Evolutionary conservation across 2,329 filamentous ascomycete genomes (phyloP), one percentile per base, ranked within the genome.

Genomic region (Coniella lustricola): DNA sequence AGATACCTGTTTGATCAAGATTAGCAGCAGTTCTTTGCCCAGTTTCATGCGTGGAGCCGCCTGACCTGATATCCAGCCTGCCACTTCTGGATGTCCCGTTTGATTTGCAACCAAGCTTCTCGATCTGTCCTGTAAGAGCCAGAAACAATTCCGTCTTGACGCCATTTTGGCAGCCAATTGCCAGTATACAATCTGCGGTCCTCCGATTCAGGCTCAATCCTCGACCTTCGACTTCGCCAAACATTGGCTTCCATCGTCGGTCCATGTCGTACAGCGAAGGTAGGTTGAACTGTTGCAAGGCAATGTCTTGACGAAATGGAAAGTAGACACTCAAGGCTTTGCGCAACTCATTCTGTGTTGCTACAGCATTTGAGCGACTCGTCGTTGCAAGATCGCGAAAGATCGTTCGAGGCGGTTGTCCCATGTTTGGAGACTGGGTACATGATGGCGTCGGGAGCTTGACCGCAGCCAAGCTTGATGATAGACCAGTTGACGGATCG

Each of bases 61-160:
- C 68, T 51, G 66, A 81, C 77, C 77, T 72, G 25, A 84, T 66
- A 57, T 83, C 76, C n/a, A 84, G 60, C 33, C 74, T 71, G 14
- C 76, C 78, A 50, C 74, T 79, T 34, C 74, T 71, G 16, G 69
- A 75, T 9, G 69, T 57, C 1, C 76, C 75, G 41, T 65, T 72
- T 0, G 69, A 62, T 50, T 76, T 76, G 7, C 62, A 67, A 0
- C 78, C 79, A 3, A 82, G 63, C 46, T 70, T 74, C 55, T 82
- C 79, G 10, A 84, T 59, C 47, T 73, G 72, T 1, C 71, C 68
- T 3, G 68, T 70, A 8, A 83, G 67, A 5, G 68, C 63, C 2
- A 68, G 64, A 5, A 73, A 64, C 42, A 78, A 76, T 2, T 72
- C 69, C 51, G 67, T 73, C 25, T 69, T 69, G 1, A 82, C 77